Evolutionary conservation across 768 basidiomycete species (phyloP).

Genomic region (Coprinopsis sp.): DNA sequence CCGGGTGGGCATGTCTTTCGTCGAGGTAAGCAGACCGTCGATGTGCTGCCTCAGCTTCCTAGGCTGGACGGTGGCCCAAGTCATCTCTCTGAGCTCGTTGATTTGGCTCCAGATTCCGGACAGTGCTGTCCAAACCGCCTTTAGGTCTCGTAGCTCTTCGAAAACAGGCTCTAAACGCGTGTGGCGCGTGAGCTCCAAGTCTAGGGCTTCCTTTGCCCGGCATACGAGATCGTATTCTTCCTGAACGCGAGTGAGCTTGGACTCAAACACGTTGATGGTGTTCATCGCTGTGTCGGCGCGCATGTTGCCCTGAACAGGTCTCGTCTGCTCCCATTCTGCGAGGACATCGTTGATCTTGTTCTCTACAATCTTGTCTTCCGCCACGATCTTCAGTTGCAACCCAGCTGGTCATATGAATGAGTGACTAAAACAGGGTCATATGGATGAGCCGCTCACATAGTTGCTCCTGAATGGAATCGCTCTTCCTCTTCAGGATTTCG

Average conservation of each 20-base stretch:
- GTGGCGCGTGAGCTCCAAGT: constrained; percentile 85
- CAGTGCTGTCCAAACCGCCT: constrained; percentile 97
- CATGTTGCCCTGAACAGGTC: constrained; percentile 95
- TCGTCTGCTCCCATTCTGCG: constrained; percentile 90
- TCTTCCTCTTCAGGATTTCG: constrained; percentile 96
- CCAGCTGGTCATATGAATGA: constrained; percentile 57
- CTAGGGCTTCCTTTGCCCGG: constrained; percentile 94
- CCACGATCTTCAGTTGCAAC: constrained; percentile 98
- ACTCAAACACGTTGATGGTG: constrained; percentile 92
- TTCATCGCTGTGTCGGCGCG: constrained; percentile 96
- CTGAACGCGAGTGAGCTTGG: constrained; percentile 79
- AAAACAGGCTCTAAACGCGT: constrained; percentile 91
- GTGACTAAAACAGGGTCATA: neutral
- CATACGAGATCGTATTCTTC: constrained; percentile 96
- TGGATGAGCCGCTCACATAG: constrained; percentile 53
- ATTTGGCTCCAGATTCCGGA: constrained; percentile 97
- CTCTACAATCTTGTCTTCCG: constrained; percentile 97
- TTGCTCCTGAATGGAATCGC: constrained; percentile 97
- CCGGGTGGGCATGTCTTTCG: constrained; percentile 97
- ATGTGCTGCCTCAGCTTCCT: constrained; percentile 93
- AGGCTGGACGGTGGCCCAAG: constrained; percentile 91
- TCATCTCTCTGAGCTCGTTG: constrained; percentile 77
- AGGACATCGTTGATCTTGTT: constrained; percentile 91
- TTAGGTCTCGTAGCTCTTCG: constrained; percentile 93
- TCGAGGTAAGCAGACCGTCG: constrained; percentile 86